These are phyloP conservation scores for Phytophthora tentaculata DNA, from an alignment of 352 stramenopile species.

Conservation along the genomic window DNA sequence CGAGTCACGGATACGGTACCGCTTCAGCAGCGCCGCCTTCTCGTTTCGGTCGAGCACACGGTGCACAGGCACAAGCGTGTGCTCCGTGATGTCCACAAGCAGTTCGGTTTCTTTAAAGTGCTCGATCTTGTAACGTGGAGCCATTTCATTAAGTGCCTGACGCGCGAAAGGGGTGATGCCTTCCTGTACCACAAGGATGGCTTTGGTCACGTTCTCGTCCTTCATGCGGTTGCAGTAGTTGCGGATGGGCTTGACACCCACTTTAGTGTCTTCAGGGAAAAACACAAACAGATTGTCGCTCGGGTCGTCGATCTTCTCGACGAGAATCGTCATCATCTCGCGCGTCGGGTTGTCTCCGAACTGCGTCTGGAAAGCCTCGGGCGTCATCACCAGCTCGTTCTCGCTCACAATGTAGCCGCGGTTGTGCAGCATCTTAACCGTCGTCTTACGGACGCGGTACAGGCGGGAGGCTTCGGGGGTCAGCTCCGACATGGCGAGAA, in stretches of 20 bases:
- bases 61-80: constrained; percentile 99
- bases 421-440: constrained; percentile 96
- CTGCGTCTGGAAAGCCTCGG: constrained; percentile 90
- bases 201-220: constrained; percentile 96
- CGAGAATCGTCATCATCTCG: constrained; percentile 97
- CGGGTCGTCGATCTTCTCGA: constrained; percentile 92
- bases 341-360: constrained; percentile 94
- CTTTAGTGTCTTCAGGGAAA: constrained; percentile 99
- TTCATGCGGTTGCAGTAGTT: constrained; percentile 98
- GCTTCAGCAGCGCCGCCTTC: constrained; percentile 98
- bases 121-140: constrained; percentile 92
- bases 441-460: constrained; percentile 95
- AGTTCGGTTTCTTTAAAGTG: constrained; percentile 99
- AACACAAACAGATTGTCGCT: constrained; percentile 98
- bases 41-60: constrained; percentile 96
- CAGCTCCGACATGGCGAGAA: constrained; percentile 67
- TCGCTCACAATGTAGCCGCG: constrained; percentile 98
- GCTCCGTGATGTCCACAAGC: constrained; percentile 99
- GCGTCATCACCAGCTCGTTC: constrained; percentile 96
- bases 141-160: constrained; percentile 96
- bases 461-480: constrained; percentile 87
- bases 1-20: constrained; percentile 99
- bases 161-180: constrained; percentile 98
- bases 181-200: constrained; percentile 97
- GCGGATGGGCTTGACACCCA: constrained; percentile 97